phyloP scores from a whole-genome alignment of 208 protist species.

The Leishmania guyanensis region DNA sequence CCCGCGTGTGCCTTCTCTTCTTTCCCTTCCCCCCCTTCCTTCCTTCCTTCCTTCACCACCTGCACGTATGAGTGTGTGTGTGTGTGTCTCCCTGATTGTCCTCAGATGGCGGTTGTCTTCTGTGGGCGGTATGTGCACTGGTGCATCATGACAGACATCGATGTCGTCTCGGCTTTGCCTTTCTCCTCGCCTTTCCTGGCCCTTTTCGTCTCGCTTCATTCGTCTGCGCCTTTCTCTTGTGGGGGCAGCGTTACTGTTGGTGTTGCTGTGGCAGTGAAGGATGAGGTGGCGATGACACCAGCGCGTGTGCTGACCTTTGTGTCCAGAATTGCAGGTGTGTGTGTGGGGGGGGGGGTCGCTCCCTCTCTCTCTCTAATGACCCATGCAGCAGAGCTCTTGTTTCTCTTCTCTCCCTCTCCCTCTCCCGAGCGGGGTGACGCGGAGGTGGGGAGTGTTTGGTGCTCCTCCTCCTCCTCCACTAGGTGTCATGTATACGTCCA shows the following conservation, averaged over 20 bases:
- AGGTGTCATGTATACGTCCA: too few relatives aligned
- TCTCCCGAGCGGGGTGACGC: too few relatives aligned
- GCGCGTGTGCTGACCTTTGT: not conserved
- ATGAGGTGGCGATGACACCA: not conserved
- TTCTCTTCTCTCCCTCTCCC: too few relatives aligned
- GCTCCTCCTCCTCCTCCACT: too few relatives aligned
- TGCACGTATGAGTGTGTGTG: constrained; percentile 17
- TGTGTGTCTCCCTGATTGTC: not conserved
- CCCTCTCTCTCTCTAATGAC: too few relatives aligned
- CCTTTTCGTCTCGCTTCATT: constrained; percentile 16
- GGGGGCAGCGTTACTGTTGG: not conserved
- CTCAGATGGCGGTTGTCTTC: not conserved
- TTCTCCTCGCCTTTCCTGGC: not conserved
- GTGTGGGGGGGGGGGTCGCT: too few relatives aligned
- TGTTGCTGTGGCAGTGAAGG: not conserved
- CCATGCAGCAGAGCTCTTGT: too few relatives aligned
- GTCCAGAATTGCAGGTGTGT: too few relatives aligned
- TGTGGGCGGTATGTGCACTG: not conserved
- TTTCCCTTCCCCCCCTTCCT: not conserved
- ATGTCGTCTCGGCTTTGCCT: not conserved
- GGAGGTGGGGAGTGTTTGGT: too few relatives aligned
- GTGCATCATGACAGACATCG: not conserved
- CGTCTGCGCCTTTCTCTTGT: not conserved
- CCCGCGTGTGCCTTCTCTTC: not conserved
- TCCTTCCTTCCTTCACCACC: not conserved